Evolutionary conservation across 176 grass and related monocot species (phyloP).

Genomic region (Melocanna baccifera): DNA sequence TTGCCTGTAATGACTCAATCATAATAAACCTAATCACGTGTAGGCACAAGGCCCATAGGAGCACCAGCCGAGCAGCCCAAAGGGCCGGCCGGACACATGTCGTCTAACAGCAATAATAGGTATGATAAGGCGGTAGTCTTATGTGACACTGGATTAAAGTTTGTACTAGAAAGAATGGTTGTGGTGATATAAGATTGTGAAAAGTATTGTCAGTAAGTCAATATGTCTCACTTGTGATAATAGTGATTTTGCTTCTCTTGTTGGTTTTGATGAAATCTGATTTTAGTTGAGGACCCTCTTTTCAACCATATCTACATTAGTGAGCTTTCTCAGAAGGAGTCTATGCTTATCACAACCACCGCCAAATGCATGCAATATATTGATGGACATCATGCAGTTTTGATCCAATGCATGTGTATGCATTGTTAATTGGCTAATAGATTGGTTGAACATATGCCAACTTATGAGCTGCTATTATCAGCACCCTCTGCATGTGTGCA

Average conservation of each 20-base stretch:
- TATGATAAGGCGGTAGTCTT: not conserved
- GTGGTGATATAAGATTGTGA: not conserved
- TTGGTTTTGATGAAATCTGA: not conserved
- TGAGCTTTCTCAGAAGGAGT: slow-evolving; percentile 6
- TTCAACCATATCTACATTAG: not conserved
- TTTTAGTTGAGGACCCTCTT: not conserved
- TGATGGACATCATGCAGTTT: not conserved
- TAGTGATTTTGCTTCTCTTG: not conserved
- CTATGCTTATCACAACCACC: not conserved
- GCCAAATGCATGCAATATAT: slow-evolving; percentile 11
- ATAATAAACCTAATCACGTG: no score
- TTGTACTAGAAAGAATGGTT: not conserved
- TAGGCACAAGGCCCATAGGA: no score
- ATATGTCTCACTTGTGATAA: not conserved
- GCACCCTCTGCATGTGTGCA: not conserved
- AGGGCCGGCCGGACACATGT: no score
- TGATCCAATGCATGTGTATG: not conserved
- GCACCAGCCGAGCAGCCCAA: no score
- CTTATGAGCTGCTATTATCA: not conserved
- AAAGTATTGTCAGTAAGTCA: not conserved
- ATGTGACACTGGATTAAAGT: not conserved
- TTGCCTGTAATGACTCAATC: no score
- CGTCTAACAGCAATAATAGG: not conserved
- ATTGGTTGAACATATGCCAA: not conserved
- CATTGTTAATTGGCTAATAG: not conserved